Evolutionary conservation across 2,329 filamentous ascomycete species (phyloP).

Genomic region (Fusarium beomiforme): DNA sequence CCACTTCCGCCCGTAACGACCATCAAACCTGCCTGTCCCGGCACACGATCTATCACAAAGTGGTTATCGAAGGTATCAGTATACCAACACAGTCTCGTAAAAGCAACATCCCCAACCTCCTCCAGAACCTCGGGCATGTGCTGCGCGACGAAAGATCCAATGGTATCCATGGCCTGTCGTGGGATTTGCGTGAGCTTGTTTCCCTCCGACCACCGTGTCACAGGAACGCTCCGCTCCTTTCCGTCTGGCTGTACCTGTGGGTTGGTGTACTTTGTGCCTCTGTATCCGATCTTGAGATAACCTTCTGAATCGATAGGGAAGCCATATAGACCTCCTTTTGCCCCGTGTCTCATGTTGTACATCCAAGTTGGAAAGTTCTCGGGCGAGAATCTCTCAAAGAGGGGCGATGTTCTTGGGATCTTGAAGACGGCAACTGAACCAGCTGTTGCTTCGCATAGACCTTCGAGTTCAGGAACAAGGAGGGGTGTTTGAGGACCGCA

Average conservation of each 20-base stretch:
- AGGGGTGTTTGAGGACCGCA: conserved; percentile 57
- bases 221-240: conserved; percentile 50
- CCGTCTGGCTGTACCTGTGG: conserved; percentile 48
- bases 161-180: conserved; percentile 11
- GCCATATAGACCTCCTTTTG: conserved; percentile 38
- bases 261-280: conserved; percentile 52
- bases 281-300: conserved; percentile 44
- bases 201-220: conserved; percentile 49
- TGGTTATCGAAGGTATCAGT: conserved; percentile 30
- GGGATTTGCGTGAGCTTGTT: conserved; percentile 27
- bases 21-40: conserved; percentile 6
- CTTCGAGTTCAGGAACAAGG: conserved; percentile 52
- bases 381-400: conserved; percentile 54
- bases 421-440: conserved; percentile 57
- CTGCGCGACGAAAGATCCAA: conserved; percentile 46
- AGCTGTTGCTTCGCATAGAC: conserved; percentile 58
- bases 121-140: conserved; percentile 54
- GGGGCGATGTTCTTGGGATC: conserved; percentile 49
- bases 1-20: conserved; percentile 19
- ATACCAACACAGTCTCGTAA: conserved; percentile 60
- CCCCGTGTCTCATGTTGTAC: conserved; percentile 34
- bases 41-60: conserved; percentile 22
- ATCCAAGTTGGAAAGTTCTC: conserved; percentile 58
- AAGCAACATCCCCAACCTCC: conserved; percentile 41
- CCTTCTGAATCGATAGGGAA: conserved; percentile 41